phyloP scores from a whole-genome alignment of 2,329 filamentous ascomycete genomes.

The Cordyceps tenuipes region DNA sequence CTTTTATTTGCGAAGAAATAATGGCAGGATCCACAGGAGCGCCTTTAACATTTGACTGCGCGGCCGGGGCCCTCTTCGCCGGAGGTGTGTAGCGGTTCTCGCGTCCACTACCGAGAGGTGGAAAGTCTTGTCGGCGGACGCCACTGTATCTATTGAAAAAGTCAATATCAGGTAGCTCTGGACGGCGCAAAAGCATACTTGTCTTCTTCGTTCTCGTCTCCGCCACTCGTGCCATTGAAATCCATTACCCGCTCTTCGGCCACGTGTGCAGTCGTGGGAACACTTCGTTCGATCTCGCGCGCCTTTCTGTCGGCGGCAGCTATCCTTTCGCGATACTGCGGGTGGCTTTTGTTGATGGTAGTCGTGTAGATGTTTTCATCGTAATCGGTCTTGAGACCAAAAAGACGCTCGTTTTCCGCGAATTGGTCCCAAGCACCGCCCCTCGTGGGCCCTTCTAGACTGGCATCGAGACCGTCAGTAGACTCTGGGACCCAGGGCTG shows the following conservation, averaged over 20 bases:
- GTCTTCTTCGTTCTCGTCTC: conserved; percentile 80
- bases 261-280: conserved; percentile 69
- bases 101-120: conserved; percentile 47
- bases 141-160: conserved; percentile 66
- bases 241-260: conserved; percentile 80
- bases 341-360: conserved; percentile 73
- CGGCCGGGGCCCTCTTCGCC: conserved; percentile 71
- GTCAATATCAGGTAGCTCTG: conserved; percentile 14
- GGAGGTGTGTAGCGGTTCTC: conserved; percentile 82
- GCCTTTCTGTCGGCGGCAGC: conserved; percentile 77
- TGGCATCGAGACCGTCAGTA: conserved; percentile 54
- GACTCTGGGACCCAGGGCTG: conserved; percentile 73
- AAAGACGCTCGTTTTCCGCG: conserved; percentile 76
- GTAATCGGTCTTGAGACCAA: conserved; percentile 83
- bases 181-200: conserved; percentile 48
- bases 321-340: conserved; percentile 68
- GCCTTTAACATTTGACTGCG: conserved; percentile 63
- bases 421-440: conserved; percentile 81
- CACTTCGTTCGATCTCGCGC: conserved; percentile 76
- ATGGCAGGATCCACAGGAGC: conserved; percentile 81
- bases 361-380: conserved; percentile 95
- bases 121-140: conserved; percentile 69
- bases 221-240: conserved; percentile 52
- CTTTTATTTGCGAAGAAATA: conserved; percentile 72
- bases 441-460: conserved; percentile 54